Evolutionary conservation across 306 rosid species (phyloP).

Genomic region (Dalbergia oliveri): DNA sequence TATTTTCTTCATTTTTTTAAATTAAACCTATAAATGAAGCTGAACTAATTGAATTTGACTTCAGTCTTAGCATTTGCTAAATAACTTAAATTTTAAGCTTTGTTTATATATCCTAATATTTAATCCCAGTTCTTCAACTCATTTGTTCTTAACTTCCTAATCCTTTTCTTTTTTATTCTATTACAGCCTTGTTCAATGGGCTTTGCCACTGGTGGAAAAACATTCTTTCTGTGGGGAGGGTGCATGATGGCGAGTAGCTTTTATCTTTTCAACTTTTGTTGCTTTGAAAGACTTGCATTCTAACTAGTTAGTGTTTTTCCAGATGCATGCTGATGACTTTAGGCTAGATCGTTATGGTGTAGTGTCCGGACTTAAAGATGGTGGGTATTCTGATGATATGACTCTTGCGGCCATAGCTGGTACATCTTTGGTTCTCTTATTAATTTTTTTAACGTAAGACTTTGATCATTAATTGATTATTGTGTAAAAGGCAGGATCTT

Average conservation of each 20-base stretch:
- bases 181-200: slow-evolving; percentile 98
- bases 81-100: slow-evolving; percentile 30
- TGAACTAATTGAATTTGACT: slow-evolving; percentile 31
- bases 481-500: slow-evolving; percentile 7
- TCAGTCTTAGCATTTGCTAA: slow-evolving; percentile 16
- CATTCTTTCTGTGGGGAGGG: slow-evolving; percentile 99
- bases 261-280: slow-evolving; percentile 26
- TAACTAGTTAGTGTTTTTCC: slow-evolving; percentile 54
- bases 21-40: slow-evolving; percentile 26
- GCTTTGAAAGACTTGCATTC: slow-evolving; percentile 34
- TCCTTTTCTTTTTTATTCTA: slow-evolving; percentile 40
- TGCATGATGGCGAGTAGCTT: slow-evolving; percentile 93
- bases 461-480: slow-evolving; percentile 20
- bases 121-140: slow-evolving; percentile 1
- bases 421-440: slow-evolving; percentile 50
- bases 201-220: slow-evolving; percentile 98
- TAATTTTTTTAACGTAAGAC: slow-evolving; percentile 3
- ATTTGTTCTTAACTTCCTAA: slow-evolving; percentile 35
- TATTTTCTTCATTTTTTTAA: neutral
- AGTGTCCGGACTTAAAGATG: slow-evolving; percentile 86
- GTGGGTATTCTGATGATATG: slow-evolving; percentile 99
- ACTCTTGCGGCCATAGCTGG: slow-evolving; percentile 97
- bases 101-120: slow-evolving; percentile 14
- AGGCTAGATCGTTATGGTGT: slow-evolving; percentile 82
- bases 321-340: slow-evolving; percentile 99